phyloP scores from a whole-genome alignment of 176 grass and related monocot genomes.

The Carex kokanica region DNA sequence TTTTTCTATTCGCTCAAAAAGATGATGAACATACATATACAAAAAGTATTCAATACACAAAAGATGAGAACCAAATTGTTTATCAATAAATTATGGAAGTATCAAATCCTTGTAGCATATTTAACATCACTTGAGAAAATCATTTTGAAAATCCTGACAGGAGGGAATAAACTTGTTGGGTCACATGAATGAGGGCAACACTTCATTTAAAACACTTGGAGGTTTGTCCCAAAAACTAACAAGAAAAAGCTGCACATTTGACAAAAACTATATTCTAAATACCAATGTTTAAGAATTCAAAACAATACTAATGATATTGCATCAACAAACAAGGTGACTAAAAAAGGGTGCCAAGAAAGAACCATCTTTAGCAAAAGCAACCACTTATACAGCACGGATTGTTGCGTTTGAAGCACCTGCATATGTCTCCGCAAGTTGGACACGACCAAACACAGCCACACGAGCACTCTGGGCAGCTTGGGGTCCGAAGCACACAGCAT shows the following conservation, averaged over 20 bases:
- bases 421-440: slow-evolving; percentile 38
- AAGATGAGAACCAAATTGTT: too few relatives aligned
- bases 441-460: slow-evolving; percentile 90
- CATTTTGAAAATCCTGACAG: not conserved
- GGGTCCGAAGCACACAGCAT: slow-evolving; percentile 17
- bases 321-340: not conserved
- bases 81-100: not conserved
- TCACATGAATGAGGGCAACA: not conserved
- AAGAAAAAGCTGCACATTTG: slow-evolving; percentile 12
- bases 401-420: slow-evolving; percentile 45
- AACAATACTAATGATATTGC: slow-evolving; percentile 16
- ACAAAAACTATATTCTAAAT: slow-evolving; percentile 20
- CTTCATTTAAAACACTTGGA: not conserved
- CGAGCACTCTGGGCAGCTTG: slow-evolving; percentile 66
- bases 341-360: slow-evolving; percentile 22
- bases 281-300: slow-evolving; percentile 16
- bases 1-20: not conserved
- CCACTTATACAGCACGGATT: slow-evolving; percentile 47
- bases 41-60: too few relatives aligned
- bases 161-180: not conserved
- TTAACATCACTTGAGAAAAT: not conserved
- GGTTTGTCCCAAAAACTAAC: not conserved
- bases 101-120: not conserved
- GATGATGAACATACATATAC: too few relatives aligned
- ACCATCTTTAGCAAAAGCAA: slow-evolving; percentile 52